Evolutionary conservation across 495 filamentous ascomycete genomes (phyloP).

Genomic region (Neurospora hispaniola): DNA sequence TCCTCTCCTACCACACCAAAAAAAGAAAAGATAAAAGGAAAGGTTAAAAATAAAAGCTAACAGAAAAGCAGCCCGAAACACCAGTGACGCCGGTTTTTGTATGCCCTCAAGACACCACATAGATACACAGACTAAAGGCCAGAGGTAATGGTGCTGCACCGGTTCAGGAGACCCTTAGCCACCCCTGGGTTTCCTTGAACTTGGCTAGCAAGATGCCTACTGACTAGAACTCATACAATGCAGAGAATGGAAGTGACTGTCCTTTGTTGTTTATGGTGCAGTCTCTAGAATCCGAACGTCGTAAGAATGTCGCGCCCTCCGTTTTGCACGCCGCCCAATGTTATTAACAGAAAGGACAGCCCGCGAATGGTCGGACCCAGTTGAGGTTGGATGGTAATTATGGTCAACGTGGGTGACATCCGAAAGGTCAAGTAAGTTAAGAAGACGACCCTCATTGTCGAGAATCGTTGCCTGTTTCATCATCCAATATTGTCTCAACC

Average conservation of each 20-base stretch:
- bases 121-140: constrained; percentile 7
- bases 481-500: background rate
- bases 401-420: background rate
- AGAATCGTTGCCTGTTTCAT: background rate
- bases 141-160: background rate
- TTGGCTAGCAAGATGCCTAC: background rate
- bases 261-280: background rate
- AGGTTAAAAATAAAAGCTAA: constrained; percentile 4
- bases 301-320: background rate
- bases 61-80: constrained; percentile 6
- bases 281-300: background rate
- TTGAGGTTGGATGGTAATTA: background rate
- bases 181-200: background rate
- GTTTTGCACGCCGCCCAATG: background rate
- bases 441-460: background rate
- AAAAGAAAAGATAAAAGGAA: too few species aligned
- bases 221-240: background rate
- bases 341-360: background rate
- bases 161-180: background rate
- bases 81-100: constrained; percentile 18
- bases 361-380: background rate
- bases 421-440: background rate
- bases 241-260: background rate
- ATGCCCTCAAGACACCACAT: constrained; percentile 18
- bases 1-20: background rate